A percentile compares a stretch with the other conserved stretches of the same genome.
These are phyloP conservation scores for Termitomyces sp. DNA, from an alignment of 768 basidiomycete genomes.

Conservation along the genomic window DNA sequence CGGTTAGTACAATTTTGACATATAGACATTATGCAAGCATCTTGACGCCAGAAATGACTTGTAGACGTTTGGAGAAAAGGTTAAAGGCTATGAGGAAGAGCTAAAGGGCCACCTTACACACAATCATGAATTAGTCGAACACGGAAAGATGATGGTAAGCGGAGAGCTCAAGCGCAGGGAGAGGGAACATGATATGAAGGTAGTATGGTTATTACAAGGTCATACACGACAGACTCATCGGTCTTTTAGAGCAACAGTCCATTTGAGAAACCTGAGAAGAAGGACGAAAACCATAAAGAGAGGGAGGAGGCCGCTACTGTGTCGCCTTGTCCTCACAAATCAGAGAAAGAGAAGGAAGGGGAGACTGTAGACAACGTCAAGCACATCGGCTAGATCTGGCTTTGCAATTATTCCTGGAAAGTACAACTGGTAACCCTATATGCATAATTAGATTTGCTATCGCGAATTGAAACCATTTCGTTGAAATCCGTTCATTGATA, in stretches of 20 bases:
- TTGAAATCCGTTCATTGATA: background rate
- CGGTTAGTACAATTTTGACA: constrained; percentile 20
- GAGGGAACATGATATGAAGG: constrained; percentile 18
- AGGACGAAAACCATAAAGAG: background rate
- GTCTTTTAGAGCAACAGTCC: constrained; percentile 10
- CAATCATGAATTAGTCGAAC: constrained; percentile 19
- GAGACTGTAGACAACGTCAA: background rate
- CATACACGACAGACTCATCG: background rate
- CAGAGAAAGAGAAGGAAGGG: constrained; percentile 19
- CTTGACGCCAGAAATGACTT: background rate
- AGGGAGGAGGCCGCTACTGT: constrained; percentile 25
- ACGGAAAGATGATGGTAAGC: constrained; percentile 25
- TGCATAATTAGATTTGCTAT: background rate
- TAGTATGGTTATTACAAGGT: background rate
- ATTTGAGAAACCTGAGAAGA: constrained; percentile 15
- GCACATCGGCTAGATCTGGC: background rate
- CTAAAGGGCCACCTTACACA: constrained; percentile 27
- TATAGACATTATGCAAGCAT: background rate
- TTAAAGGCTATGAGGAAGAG: constrained; percentile 27
- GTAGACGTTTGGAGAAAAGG: constrained; percentile 26
- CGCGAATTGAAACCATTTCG: background rate
- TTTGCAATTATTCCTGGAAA: background rate
- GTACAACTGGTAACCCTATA: no score
- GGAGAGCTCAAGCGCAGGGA: constrained; percentile 28
- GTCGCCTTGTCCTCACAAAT: constrained; percentile 19